Evolutionary conservation across 2,329 filamentous ascomycete genomes (phyloP).

Genomic region (Botrytis tulipae): DNA sequence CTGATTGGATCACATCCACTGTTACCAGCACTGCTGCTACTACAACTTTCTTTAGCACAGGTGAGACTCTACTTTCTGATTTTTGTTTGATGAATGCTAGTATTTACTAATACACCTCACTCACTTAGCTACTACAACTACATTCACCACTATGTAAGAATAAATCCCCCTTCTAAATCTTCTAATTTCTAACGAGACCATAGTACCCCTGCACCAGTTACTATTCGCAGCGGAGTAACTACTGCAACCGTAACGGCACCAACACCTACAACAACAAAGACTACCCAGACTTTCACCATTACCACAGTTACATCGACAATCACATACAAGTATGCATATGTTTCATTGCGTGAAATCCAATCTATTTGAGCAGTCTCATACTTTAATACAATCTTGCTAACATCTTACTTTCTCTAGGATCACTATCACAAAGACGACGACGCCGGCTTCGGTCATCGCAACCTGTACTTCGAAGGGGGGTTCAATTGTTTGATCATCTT

Average conservation of each 20-base stretch:
- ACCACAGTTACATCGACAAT: constrained; percentile 9
- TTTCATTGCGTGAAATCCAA: background rate
- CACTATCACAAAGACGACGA: constrained; percentile 16
- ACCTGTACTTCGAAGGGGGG: constrained; percentile 15
- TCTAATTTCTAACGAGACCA: background rate
- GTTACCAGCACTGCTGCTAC: constrained; percentile 8
- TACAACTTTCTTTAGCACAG: constrained; percentile 16
- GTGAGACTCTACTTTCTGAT: background rate
- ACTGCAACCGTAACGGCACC: constrained; percentile 14
- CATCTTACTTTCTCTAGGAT: background rate
- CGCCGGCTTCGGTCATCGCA: constrained; percentile 8
- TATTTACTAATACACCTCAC: background rate
- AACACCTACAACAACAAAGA: constrained; percentile 14
- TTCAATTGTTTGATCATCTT: background rate
- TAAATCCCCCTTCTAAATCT: fast-evolving
- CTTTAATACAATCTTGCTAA: background rate
- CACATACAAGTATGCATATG: constrained; percentile 12
- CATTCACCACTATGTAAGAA: constrained; percentile 12
- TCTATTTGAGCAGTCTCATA: background rate
- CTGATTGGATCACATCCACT: constrained; percentile 19
- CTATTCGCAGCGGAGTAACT: constrained; percentile 4
- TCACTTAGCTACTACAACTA: constrained; percentile 9
- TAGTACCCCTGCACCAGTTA: constrained; percentile 17
- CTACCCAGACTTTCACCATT: background rate
- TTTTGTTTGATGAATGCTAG: too few relatives aligned